These are phyloP conservation scores for Sporobolus alterniflorus DNA, from an alignment of 202 grass and related monocot genomes.

Conservation along the genomic window DNA sequence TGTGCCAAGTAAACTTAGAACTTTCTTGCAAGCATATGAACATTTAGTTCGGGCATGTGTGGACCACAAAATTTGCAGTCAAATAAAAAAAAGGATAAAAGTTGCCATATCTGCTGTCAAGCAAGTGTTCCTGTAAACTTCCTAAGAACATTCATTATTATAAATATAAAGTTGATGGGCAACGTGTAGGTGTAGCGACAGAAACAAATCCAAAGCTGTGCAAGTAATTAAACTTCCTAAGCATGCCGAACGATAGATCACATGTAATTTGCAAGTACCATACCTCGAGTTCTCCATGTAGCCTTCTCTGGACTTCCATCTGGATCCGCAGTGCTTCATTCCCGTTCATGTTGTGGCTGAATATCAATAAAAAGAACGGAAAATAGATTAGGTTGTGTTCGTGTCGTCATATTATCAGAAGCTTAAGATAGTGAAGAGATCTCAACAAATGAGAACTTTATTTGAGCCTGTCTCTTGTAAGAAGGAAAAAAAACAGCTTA, in stretches of 20 bases:
- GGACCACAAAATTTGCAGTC: neutral
- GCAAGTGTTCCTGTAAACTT: conserved; percentile 51
- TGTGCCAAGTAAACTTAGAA: conserved; percentile 51
- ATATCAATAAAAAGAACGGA: conserved; percentile 6
- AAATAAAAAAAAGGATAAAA: neutral
- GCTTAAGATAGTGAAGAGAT: neutral
- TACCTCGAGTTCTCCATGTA: conserved; percentile 92
- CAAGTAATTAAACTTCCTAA: conserved; percentile 43
- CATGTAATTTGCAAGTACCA: neutral
- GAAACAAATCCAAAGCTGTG: neutral
- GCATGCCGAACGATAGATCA: neutral
- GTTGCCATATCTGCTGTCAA: neutral
- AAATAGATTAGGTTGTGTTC: neutral
- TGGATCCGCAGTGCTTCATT: conserved; percentile 86
- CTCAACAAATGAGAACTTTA: neutral
- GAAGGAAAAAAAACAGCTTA: conserved; percentile 40
- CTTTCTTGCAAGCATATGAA: conserved; percentile 28
- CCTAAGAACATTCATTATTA: conserved; percentile 32
- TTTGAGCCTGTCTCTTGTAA: neutral
- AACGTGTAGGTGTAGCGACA: conserved; percentile 15
- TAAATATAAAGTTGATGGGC: conserved; percentile 30
- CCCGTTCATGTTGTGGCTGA: conserved; percentile 75
- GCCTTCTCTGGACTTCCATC: conserved; percentile 92
- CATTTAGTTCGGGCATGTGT: conserved; percentile 12
- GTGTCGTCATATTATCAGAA: neutral